A percentile compares a stretch with the other conserved stretches of the same genome.
phyloP scores from a whole-genome alignment of 164 flowering plant species.

The Amborella trichopoda region DNA sequence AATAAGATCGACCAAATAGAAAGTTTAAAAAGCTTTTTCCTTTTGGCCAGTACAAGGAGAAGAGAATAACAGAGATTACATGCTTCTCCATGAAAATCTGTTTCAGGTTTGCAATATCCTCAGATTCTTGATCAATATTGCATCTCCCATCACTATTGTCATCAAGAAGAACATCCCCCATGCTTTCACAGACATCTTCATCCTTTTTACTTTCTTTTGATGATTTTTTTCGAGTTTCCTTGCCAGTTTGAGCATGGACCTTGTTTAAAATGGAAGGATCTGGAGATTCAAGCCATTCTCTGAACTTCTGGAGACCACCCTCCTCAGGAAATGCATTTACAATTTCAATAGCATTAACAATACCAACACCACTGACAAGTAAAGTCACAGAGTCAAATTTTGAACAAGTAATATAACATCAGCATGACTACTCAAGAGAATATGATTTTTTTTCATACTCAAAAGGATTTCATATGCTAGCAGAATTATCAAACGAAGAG shows the following conservation, averaged over 20 bases:
- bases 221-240: slow-evolving; percentile 28
- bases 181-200: slow-evolving; percentile 8
- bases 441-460: too few species aligned
- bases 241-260: slow-evolving; percentile 22
- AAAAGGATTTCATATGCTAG: too few species aligned
- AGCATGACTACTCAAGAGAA: too few species aligned
- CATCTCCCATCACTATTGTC: slow-evolving; percentile 9
- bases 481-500: too few species aligned
- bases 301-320: slow-evolving; percentile 75
- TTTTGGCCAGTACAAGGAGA: too few species aligned
- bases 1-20: not conserved
- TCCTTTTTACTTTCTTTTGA: slow-evolving; percentile 19
- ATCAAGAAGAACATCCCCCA: slow-evolving; percentile 8
- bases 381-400: too few species aligned
- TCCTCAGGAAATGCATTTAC: slow-evolving; percentile 92
- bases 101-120: slow-evolving; percentile 24
- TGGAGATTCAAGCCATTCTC: slow-evolving; percentile 97
- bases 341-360: slow-evolving; percentile 97
- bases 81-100: slow-evolving; percentile 83
- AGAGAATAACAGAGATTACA: slow-evolving; percentile 25
- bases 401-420: too few species aligned
- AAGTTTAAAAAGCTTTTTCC: slow-evolving; percentile 1
- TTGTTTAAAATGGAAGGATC: slow-evolving; percentile 77
- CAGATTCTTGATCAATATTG: slow-evolving; percentile 14
- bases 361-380: slow-evolving; percentile 69